Evolutionary conservation across 2,329 filamentous ascomycete genomes (phyloP).

Genomic region (Arthroderma sp.): DNA sequence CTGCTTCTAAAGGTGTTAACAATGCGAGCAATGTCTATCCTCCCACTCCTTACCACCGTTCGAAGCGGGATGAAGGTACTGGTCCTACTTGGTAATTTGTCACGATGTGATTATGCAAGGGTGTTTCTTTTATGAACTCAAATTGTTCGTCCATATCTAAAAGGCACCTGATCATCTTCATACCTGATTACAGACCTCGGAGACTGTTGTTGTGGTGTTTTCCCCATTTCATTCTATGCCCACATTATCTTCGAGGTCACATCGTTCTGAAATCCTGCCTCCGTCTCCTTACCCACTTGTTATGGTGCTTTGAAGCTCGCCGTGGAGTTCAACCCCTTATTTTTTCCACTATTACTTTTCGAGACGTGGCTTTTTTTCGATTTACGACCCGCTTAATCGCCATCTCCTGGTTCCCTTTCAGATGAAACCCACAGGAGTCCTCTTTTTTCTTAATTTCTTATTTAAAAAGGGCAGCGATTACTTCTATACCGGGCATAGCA

Average conservation of each 20-base stretch:
- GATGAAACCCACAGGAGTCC: conserved; percentile 2
- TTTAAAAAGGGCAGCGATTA: conserved; percentile 6
- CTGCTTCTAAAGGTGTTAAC: conserved; percentile 58
- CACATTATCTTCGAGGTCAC: conserved; percentile 3
- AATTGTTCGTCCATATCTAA: conserved; percentile 2
- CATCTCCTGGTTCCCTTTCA: conserved; percentile 7
- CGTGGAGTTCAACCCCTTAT: conserved; percentile 4
- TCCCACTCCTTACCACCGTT: conserved; percentile 36
- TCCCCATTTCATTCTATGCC: conserved; percentile 5
- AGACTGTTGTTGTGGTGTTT: conserved; percentile 5
- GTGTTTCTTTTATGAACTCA: conserved; percentile 4
- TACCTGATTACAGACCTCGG: conserved; percentile 4
- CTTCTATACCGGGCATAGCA: conserved; percentile 9
- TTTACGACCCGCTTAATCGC: conserved; percentile 14
- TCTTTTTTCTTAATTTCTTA: background rate
- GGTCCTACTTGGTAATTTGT: conserved; percentile 34
- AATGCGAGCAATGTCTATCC: conserved; percentile 29
- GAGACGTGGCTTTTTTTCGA: conserved; percentile 5
- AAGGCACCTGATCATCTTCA: conserved; percentile 5
- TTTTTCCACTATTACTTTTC: conserved; percentile 6
- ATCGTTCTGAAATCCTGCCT: conserved; percentile 10
- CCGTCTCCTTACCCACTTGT: conserved; percentile 2
- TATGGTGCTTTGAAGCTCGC: conserved; percentile 6
- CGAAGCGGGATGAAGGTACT: conserved; percentile 42
- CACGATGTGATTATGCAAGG: conserved; percentile 19